These are phyloP conservation scores for Cornus suecica DNA, from an alignment of 148 eudicot genomes.

Conservation along the genomic window DNA sequence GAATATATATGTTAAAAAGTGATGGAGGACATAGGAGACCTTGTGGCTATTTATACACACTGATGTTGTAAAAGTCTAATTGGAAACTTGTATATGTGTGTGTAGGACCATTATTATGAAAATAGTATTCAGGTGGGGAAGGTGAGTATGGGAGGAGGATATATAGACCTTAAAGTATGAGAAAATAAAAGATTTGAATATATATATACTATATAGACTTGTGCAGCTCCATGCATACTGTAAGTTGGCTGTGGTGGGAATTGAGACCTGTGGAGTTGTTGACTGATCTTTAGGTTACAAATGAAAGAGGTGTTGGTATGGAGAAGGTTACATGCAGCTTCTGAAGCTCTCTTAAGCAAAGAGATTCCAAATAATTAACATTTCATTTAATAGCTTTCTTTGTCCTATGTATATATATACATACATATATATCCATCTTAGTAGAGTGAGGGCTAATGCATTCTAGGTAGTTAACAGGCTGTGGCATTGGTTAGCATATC, in stretches of 20 bases:
- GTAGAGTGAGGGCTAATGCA: too few relatives aligned
- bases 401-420: too few relatives aligned
- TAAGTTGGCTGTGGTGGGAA: neutral
- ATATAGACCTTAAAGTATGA: neutral
- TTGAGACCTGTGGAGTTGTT: neutral
- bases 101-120: too few relatives aligned
- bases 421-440: too few relatives aligned
- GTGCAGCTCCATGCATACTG: neutral
- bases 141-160: neutral
- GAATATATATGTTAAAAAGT: neutral
- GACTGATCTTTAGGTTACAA: neutral
- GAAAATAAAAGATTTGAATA: too few relatives aligned
- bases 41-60: neutral
- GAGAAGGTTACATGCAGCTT: neutral
- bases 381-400: too few relatives aligned
- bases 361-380: too few relatives aligned
- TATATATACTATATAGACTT: too few relatives aligned
- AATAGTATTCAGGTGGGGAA: neutral
- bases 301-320: neutral
- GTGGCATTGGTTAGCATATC: too few relatives aligned
- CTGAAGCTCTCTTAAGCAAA: too few relatives aligned
- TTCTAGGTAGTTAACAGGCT: too few relatives aligned
- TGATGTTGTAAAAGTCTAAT: neutral
- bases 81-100: neutral
- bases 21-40: neutral